A percentile compares a stretch with the other conserved stretches of the same genome.
Conservation (phyloP, 2,329 filamentous ascomycete genomes). For the Cucurbitaria berberidis region DNA sequence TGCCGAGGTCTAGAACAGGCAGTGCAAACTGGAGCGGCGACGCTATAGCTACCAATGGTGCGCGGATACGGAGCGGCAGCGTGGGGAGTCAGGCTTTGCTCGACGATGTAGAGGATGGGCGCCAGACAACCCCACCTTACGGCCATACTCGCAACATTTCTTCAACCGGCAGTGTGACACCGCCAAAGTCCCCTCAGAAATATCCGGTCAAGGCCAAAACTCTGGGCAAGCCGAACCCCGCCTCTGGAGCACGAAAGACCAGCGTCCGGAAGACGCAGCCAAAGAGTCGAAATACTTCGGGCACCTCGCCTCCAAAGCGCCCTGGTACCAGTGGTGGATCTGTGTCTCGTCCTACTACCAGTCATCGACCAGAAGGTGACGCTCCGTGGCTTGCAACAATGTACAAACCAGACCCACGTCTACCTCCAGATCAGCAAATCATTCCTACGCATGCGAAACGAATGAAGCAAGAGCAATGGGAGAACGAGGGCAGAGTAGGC, state of each 20-base stretch:
- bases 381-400: conserved; percentile 94
- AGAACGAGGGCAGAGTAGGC: conserved; percentile 85
- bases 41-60: conserved; percentile 64
- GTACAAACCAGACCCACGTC: conserved; percentile 92
- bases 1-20: conserved; percentile 64
- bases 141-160: conserved; percentile 30
- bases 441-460: conserved; percentile 91
- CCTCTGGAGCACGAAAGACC: conserved; percentile 42
- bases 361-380: conserved; percentile 85
- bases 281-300: conserved; percentile 44
- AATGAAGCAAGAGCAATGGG: conserved; percentile 94
- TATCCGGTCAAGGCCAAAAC: conserved; percentile 51
- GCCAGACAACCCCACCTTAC: conserved; percentile 32
- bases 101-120: conserved; percentile 52
- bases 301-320: conserved; percentile 56
- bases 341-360: conserved; percentile 60
- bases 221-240: conserved; percentile 46
- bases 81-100: conserved; percentile 60
- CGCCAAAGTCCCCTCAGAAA: conserved; percentile 35
- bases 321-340: conserved; percentile 68
- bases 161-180: conserved; percentile 29
- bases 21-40: conserved; percentile 66
- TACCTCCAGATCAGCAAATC: conserved; percentile 94
- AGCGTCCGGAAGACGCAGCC: conserved; percentile 38
- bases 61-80: conserved; percentile 74